Evolutionary conservation across 2,329 filamentous ascomycete genomes (phyloP), one percentile per base, ranked within the genome.

Genomic region (Cladosporium sp.): DNA sequence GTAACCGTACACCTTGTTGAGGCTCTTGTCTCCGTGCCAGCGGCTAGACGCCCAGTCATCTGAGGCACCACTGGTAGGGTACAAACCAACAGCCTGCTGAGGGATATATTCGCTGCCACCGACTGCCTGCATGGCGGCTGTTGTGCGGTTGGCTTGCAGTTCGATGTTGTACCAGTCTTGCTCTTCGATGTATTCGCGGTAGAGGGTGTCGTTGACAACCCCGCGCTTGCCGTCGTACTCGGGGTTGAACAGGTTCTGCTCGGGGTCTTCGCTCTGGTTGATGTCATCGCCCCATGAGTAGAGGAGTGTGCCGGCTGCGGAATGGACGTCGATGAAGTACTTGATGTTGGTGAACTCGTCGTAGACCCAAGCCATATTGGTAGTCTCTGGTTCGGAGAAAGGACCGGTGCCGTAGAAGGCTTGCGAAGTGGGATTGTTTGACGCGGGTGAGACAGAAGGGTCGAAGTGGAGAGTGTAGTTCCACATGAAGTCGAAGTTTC

Each of bases 301-400:
- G 16, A 88, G 75, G 21, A 88, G 77, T 34, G 81, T 77, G 2
- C 83, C 84, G 0, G 79, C 78, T 30, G 79, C 83, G 1, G 84
- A 86, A 78, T 88, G 86, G 53, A 88, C 78, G 68, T 88, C 86
- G 66, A 87, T 76, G 72, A 85, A 86, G 84, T 85, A 88, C 30
- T 82, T 78, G 54, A 88, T 75, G 53, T 80, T 80, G 57, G 77
- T 73, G 74, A 82, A 84, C 30, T 79, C 77, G 68, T 84, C 79
- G 71, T 86, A 76, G 8, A 85, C 73, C 76, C 82, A 86, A 65
- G 81, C 82, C 65, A 86, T 79, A 71, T 81, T 85, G 73, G 82
- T 78, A 2, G 84, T 83, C 76, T 88, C 86, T 0, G 85, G 77
- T 76, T 88, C 85, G 0, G 85, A 87, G 60, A 82, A 81, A 2